Base-by-base conservation (phyloP, 805 yeast genomes). In the Wickerhamomyces alni region DNA sequence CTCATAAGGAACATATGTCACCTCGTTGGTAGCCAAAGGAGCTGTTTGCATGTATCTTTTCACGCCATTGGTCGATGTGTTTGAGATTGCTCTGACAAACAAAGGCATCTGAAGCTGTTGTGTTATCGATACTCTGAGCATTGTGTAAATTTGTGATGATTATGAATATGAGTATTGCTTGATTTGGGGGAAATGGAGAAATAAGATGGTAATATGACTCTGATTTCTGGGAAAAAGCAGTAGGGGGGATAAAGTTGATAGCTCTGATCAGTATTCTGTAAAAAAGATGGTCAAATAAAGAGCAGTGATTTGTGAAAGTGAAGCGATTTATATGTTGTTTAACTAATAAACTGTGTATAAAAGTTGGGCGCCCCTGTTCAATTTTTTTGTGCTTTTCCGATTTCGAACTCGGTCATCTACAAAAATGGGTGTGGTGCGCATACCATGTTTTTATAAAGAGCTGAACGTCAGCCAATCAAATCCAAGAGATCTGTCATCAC, bases 31-130 rank as follows among this genome's bases (percentile, higher is more conserved):
- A 5, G 50, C 46, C 16, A 40, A 33, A 8, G 61, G 62, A 6
- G 55, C 52, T 5, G 62, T 59, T 39, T 59, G 59, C 43, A 60
- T 50, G 39, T 47, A 58, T 28, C 65, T 39, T 45, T 55, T 59
- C 6, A 51, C 34, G 15, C 45, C 42, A 16, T 27, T 46, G 16
- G 52, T n/a, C 8, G 46, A 22, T 29, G 41, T 43, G 8, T 45
- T 30, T 7, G 45, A 48, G 4, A 50, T 37, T 18, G 36, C 9
- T 46, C 54, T 50, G 3, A 36, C 24, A 28, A 41, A 33, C 10
- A 36, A 15, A 10, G 45, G 19, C 33, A 30, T 37, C 33, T 25
- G 35, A 5, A 17, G 35, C 3, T 26, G 17, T 12, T 39, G 47
- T 5, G 42, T 15, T 6, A 41, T 11, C 17, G 45, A n/a, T 8